phyloP scores from a whole-genome alignment of 1,284 basidiomycete species.

The Irpex sp. region DNA sequence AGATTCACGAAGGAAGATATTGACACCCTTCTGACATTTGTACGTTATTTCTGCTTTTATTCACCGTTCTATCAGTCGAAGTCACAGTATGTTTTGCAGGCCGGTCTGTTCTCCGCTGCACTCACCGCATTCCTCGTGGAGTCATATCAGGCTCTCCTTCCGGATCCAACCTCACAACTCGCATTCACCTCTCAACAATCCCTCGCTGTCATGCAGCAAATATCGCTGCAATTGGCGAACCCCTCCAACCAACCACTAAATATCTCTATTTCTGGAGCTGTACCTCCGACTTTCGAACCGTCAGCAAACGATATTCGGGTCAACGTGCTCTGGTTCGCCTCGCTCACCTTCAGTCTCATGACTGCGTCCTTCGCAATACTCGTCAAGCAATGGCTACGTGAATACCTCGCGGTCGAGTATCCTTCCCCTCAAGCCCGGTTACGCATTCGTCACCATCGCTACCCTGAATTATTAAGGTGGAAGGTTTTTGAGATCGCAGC shows the following conservation, averaged over 20 bases:
- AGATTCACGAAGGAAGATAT: constrained; percentile 8
- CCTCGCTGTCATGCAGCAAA: background rate
- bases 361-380: background rate
- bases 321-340: background rate
- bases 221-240: background rate
- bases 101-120: constrained; percentile 1
- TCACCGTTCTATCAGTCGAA: background rate
- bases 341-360: background rate
- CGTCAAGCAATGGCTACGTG: background rate
- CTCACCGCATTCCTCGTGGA: too few species aligned
- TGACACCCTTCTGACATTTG: constrained; percentile 14
- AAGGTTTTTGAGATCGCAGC: constrained; percentile 10
- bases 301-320: background rate
- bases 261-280: background rate
- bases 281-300: background rate
- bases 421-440: background rate
- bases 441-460: constrained; percentile 6
- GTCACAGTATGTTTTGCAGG: constrained; percentile 1
- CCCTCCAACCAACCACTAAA: background rate
- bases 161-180: too few species aligned
- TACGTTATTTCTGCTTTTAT: constrained; percentile 5
- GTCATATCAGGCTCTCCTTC: too few species aligned
- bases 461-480: constrained; percentile 1
- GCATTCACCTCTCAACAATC: too few species aligned
- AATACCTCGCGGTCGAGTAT: background rate